Evolutionary conservation across 2,329 filamentous ascomycete species (phyloP), one percentile per base, ranked within the genome.

Genomic region (Xylariaceae sp.): DNA sequence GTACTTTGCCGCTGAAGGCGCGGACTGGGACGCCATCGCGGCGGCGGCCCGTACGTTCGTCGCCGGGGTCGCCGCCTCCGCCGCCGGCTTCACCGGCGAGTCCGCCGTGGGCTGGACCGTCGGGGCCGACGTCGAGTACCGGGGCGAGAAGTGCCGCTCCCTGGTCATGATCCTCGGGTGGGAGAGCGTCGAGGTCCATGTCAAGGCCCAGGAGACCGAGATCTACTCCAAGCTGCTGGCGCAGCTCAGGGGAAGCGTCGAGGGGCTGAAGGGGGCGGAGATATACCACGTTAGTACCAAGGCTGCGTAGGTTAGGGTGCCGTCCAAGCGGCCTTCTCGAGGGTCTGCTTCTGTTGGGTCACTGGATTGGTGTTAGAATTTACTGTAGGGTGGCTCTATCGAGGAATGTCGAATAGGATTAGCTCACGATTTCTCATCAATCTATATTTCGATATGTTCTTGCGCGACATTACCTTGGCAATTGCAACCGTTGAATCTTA

Each of bases 161-260:
- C 54, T 68, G 12, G 45, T 66, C 3, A 37, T 59, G 16, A 53
- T 44, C 1, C 20, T 66, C 10, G 66, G 66, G 1, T 70, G 67
- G 67, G 50, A 56, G 0, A 62, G 56, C 26, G 18, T 62, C 4
- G 65, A 64, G 43, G 57, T 54, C 16, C 56, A 64, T 32, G 18
- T 32, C 43, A 44, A 52, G 43, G 59, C 56, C 20, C 48, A 60
- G 18, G 53, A 56, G 21, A 52, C 56, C 10, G 60, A 59, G 32
- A 55, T 45, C 7, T 67, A 64, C 26, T 20, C 16, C 3, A 42
- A 51, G 48, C 37, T 48, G 3, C 19, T 66, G 6, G 50, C 61
- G 14, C 16, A 48, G 42, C 16, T 69, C 9, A 26, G 23, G 16
- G 18, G 40, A 26, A 44, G 20, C 1, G 12, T 67, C 10, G 51